Evolutionary conservation across 768 basidiomycete species (phyloP), one percentile per base, ranked within the genome.

Genomic region (Exsudoporus frostii): DNA sequence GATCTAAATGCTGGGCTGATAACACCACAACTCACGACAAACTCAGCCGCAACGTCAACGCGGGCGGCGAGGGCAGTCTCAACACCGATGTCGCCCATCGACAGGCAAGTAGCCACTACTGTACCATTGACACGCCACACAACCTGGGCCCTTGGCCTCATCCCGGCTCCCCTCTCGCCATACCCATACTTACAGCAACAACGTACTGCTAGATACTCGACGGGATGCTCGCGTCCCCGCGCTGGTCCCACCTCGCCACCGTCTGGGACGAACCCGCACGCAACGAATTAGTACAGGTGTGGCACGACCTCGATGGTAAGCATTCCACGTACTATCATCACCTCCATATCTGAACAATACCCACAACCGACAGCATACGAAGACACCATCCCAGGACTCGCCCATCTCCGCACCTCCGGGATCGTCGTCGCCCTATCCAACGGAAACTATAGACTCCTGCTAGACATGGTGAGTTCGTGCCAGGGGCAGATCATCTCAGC

Each of bases 391-490:
- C 68, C 74, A 0, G 82, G 81, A 0, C 69, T 88, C 14, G 59
- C 74, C 40, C 71, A 70, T 5, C 65, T 88, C 45, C 83, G 82
- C 71, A 75, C 81, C 44, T 63, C 77, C 7, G 64, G 64, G 0
- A 74, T 84, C 45, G 76, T 86, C 11, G 74, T 74, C 2, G 74
- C 79, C 4, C 68, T 88, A 0, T 86, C 85, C 0, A 88, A 88
- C 54, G 86, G 84, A 9, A 88, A 82, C 59, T 72, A 85, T 37
- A 71, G 80, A 17, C 69, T 86, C 6, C 72, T 87, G 3, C 66
- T 83, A 0, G 83, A 87, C 60, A 77, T 86, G 81, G 85, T 82
- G 22, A 56, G n/a, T n/a, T n/a, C n/a, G n/a, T n/a, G n/a, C n/a
- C n/a, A n/a, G n/a, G n/a, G n/a, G n/a, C n/a, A n/a, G n/a, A n/a